Conservation (phyloP, 2,329 filamentous ascomycete genomes). For the Epichloe scottii region DNA sequence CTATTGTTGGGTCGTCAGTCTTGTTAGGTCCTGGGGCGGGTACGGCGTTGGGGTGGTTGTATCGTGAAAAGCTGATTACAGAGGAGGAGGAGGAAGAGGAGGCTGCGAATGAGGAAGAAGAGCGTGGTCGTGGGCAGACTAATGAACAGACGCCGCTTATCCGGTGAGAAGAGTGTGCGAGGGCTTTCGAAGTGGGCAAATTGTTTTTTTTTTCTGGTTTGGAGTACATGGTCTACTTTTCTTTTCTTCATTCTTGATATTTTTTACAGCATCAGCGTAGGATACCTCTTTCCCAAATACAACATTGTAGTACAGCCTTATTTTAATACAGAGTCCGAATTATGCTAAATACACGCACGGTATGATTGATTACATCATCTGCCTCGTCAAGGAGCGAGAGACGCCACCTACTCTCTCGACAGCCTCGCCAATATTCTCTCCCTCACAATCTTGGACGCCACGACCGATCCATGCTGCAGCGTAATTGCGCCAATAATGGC, state of each 20-base stretch:
- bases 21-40: slow-evolving; percentile 27
- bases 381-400: too few relatives aligned
- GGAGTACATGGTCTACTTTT: too few relatives aligned
- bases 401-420: slow-evolving; percentile 5
- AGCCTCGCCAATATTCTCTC: slow-evolving; percentile 54
- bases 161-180: slow-evolving; percentile 3
- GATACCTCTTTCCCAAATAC: neutral
- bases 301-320: neutral
- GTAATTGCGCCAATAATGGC: slow-evolving; percentile 81
- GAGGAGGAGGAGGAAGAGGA: slow-evolving; percentile 8
- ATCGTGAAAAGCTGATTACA: slow-evolving; percentile 23
- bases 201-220: neutral
- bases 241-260: too few relatives aligned
- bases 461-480: slow-evolving; percentile 72
- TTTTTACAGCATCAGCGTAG: neutral
- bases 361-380: slow-evolving; percentile 4
- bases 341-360: slow-evolving; percentile 8
- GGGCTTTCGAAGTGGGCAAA: neutral
- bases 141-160: slow-evolving; percentile 25
- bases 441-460: slow-evolving; percentile 61
- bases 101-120: slow-evolving; percentile 9
- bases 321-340: slow-evolving; percentile 8
- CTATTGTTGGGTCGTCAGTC: slow-evolving; percentile 17
- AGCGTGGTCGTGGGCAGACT: slow-evolving; percentile 1
- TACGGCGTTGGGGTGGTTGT: slow-evolving; percentile 26